Percentiles rank a stretch among this genome's conserved stretches.
Conservation (phyloP, 2,329 filamentous ascomycete genomes). For the Ceratocystis ficicola region DNA sequence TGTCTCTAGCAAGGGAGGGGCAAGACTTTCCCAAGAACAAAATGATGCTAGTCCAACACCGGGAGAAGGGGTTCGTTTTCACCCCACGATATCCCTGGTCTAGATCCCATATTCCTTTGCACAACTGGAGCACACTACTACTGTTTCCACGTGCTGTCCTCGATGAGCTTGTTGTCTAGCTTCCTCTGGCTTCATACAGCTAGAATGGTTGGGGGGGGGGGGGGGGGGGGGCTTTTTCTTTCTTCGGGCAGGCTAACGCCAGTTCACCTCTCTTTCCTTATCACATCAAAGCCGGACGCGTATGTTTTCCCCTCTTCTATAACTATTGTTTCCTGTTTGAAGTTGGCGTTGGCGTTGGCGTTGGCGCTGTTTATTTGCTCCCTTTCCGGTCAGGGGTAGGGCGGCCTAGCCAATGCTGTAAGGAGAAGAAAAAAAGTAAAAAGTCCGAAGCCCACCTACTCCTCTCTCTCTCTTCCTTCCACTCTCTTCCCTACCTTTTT, state of each 20-base stretch:
- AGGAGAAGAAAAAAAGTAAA: background rate
- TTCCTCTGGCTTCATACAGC: background rate
- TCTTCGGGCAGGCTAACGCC: background rate
- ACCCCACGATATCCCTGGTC: background rate
- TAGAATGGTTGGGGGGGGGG: background rate
- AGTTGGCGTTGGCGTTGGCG: background rate
- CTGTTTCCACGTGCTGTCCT: background rate
- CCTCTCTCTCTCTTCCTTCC: slow-evolving; percentile 1
- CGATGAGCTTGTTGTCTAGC: background rate
- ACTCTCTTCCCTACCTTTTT: no score
- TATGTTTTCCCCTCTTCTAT: background rate
- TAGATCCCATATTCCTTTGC: background rate
- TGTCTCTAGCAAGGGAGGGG: background rate
- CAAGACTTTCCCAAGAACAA: no score
- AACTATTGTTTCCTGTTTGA: background rate
- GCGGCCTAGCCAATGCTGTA: background rate
- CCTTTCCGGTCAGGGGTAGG: background rate
- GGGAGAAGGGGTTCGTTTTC: background rate
- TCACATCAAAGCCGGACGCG: background rate
- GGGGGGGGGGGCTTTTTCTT: no score
- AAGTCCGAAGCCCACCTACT: background rate
- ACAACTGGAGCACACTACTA: background rate
- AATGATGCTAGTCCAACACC: background rate
- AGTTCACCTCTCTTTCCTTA: background rate
- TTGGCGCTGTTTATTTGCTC: background rate